Evolutionary conservation across 2,329 filamentous ascomycete genomes (phyloP).

Genomic region (Beauveria sp.): DNA sequence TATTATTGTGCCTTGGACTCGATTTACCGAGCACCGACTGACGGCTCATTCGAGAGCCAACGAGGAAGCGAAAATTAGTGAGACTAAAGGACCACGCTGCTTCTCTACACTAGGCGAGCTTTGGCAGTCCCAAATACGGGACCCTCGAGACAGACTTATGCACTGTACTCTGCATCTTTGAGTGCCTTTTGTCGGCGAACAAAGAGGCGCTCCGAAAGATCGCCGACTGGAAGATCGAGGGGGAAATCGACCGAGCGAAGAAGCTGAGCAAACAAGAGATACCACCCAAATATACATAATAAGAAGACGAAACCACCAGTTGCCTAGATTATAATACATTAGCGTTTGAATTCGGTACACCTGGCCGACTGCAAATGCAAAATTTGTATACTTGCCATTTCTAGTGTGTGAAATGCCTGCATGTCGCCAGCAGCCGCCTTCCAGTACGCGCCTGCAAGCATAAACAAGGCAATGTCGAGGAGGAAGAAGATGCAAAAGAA

Average conservation of each 20-base stretch:
- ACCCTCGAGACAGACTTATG: neutral
- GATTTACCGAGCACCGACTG: neutral
- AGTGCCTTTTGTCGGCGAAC: neutral
- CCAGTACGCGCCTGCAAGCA: constrained; percentile 52
- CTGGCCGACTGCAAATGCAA: neutral
- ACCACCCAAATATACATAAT: constrained; percentile 8
- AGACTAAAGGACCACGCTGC: neutral
- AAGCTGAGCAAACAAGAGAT: constrained; percentile 7
- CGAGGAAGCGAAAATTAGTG: no score
- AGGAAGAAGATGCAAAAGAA: constrained; percentile 59
- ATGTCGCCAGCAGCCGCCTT: constrained; percentile 1
- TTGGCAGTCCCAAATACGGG: neutral
- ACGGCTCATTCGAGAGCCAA: neutral
- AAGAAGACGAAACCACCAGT: constrained; percentile 2
- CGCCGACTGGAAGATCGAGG: constrained; percentile 4
- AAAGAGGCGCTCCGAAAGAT: neutral
- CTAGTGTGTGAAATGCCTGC: neutral
- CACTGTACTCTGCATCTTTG: neutral
- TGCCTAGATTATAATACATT: neutral
- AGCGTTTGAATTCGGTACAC: neutral
- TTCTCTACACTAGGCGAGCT: neutral
- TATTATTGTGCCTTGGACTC: neutral
- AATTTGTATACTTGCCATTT: neutral
- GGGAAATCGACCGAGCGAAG: constrained; percentile 4
- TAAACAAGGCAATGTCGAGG: constrained; percentile 46